Evolutionary conservation across 106 monocot species (phyloP).

Genomic region (Amphibolis antarctica): DNA sequence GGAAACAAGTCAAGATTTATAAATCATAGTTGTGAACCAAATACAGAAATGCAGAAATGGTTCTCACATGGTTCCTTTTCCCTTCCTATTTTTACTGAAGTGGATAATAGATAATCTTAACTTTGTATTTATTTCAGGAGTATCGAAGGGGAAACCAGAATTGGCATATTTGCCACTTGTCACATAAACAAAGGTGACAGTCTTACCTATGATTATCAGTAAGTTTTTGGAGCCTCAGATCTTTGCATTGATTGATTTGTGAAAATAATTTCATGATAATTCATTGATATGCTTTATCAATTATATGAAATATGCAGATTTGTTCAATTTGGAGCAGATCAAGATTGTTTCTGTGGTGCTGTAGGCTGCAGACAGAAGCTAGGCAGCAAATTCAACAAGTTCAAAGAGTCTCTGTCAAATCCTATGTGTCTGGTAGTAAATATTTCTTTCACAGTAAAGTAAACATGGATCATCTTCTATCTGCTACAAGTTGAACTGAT

Average conservation of each 20-base stretch:
- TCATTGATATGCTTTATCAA: background rate
- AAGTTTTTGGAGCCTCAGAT: constrained; percentile 7
- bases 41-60: constrained; percentile 99
- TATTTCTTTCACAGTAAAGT: background rate
- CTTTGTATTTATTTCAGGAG: constrained; percentile 41
- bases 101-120: background rate
- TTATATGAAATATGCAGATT: constrained; percentile 39
- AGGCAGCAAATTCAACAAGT: constrained; percentile 57
- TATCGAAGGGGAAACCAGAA: constrained; percentile 87
- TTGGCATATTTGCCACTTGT: constrained; percentile 90
- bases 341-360: constrained; percentile 88
- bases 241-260: background rate
- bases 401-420: constrained; percentile 33
- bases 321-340: constrained; percentile 97
- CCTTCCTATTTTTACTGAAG: background rate
- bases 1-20: constrained; percentile 96
- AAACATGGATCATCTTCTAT: background rate
- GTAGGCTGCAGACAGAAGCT: constrained; percentile 59
- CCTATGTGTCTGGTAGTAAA: constrained; percentile 22
- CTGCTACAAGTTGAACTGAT: constrained; percentile 1
- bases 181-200: constrained; percentile 76
- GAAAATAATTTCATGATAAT: background rate
- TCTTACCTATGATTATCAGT: constrained; percentile 94
- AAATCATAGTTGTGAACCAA: constrained; percentile 94
- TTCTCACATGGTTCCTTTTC: constrained; percentile 16